Evolutionary conservation across 2,329 filamentous ascomycete genomes (phyloP), one percentile per base, ranked within the genome.

Genomic region (Diaporthe helianthi): DNA sequence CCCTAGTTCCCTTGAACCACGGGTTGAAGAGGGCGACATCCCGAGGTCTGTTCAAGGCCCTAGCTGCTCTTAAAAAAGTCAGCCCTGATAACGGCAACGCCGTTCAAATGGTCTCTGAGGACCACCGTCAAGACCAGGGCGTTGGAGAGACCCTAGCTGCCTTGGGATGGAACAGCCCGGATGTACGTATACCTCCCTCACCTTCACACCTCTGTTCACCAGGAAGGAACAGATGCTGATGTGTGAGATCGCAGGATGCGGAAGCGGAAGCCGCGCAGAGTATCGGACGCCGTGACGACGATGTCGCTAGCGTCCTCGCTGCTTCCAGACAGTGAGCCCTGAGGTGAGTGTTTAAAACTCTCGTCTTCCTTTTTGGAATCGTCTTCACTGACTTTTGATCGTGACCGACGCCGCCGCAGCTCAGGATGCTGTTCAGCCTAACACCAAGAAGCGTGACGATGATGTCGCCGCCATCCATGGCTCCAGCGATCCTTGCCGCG

Each of bases 201-300:
- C n/a, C n/a, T n/a, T n/a, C n/a, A n/a, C n/a, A n/a, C n/a, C n/a
- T n/a, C n/a, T n/a, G n/a, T n/a, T n/a, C n/a, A n/a, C n/a, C n/a
- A n/a, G n/a, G n/a, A n/a, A 46, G 22, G 2, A 17, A 10, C 1
- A 9, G 3, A 10, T 7, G 17, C 58, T 61, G 8, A 61, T 19
- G 7, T 10, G 12, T 7, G 12, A 10, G 1, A 33, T 19, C 36
- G 29, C 26, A 61, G 58, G 58, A 61, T 13, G 58, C 58, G 19
- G 58, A 61, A 47, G 58, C 58, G 19, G 58, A 61, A 47, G 58
- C 58, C 19, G 58, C 58, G 26, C 47, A 47, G 58, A 41, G 58
- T 24, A 41, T 61, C n/a, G 58, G 68, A 38, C 65, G 68, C 49
- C 67, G 61, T 36, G 68, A 69, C 19, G 68, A 69, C 15, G 68